Conservation (phyloP, 2,329 filamentous ascomycete genomes). For the Microdochium bolleyi region DNA sequence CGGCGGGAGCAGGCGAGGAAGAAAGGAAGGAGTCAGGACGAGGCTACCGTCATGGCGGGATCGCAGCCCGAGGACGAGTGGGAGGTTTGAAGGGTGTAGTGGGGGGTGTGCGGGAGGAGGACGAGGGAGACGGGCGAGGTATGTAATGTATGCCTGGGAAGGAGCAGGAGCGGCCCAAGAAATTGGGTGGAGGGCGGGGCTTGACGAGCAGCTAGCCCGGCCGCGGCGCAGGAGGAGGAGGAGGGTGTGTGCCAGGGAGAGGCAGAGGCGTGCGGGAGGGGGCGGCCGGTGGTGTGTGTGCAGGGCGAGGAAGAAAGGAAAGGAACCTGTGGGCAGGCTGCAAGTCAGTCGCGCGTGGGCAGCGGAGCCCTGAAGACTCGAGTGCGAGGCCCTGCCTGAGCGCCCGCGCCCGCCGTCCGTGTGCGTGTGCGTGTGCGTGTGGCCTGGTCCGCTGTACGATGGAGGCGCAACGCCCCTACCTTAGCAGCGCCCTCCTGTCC, state of each 20-base stretch:
- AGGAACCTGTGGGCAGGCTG: too few species aligned
- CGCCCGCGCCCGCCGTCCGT: too few species aligned
- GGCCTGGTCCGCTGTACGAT: background rate
- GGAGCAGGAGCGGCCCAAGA: background rate
- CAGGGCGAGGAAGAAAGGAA: background rate
- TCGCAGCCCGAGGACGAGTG: background rate
- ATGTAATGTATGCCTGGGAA: slow-evolving; percentile 1
- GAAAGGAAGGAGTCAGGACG: background rate
- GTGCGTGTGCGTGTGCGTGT: background rate
- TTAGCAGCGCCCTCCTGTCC: background rate
- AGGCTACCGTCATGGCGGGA: background rate
- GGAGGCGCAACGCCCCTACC: background rate
- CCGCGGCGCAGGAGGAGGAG: background rate
- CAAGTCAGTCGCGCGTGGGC: too few species aligned
- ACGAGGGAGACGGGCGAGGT: background rate
- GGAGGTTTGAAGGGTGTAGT: slow-evolving; percentile 1
- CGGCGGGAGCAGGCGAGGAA: background rate
- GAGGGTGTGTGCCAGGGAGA: background rate
- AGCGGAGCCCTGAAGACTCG: too few species aligned
- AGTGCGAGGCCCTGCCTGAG: too few species aligned
- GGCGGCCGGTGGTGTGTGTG: background rate
- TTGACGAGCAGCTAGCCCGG: background rate
- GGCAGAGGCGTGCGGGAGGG: background rate
- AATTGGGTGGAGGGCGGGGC: slow-evolving; percentile 1
- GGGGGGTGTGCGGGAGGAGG: background rate